Evolutionary conservation across 2,329 filamentous ascomycete genomes (phyloP), one percentile per base, ranked within the genome.

Genomic region (Zalaria obscura): DNA sequence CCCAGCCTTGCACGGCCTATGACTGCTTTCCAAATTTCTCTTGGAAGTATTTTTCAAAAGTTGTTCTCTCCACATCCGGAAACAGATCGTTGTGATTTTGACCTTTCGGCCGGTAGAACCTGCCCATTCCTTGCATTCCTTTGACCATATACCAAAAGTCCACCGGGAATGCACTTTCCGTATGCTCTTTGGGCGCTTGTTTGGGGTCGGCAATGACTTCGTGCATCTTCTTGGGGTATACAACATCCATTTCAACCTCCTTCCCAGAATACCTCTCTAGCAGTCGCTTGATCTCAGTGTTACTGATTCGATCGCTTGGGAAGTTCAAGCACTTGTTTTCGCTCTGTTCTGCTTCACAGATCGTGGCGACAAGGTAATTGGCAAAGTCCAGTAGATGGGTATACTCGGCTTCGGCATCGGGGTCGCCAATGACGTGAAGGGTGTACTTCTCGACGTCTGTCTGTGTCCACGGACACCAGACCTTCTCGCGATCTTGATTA

Each of bases 61-160:
- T 18, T 18, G 29, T 32, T n/a, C 3, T 7, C 29, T 45, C n/a
- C 4, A 47, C 35, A 3, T 45, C 25, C 3, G 45, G 45, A 28
- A 47, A 47, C 29, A 47, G 25, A 11, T 43, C 4, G 53, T 55
- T 51, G 39, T 52, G 47, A 3, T 48, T 40, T 39, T 48, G 37
- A 1, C 51, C 52, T 4, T 27, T 40, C 1, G 53, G 49, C 35
- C 52, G 40, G 32, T 40, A 47, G 27, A 51, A 53, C 31, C 35
- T 40, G 1, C 53, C 52, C 11, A 38, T 35, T 1, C 50, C 53
- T 41, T 55, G 53, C 34, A 48, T 41, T 2, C 48, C 47, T 28
- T 46, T 50, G 6, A 55, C 48, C 36, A 51, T 10, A n/a, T 52
- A 50, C 51, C 51, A 53, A 11, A 55, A 52, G 39, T 55, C 52